Evolutionary conservation across 1,284 basidiomycete species (phyloP).

Genomic region (Spongispora temasekensis): DNA sequence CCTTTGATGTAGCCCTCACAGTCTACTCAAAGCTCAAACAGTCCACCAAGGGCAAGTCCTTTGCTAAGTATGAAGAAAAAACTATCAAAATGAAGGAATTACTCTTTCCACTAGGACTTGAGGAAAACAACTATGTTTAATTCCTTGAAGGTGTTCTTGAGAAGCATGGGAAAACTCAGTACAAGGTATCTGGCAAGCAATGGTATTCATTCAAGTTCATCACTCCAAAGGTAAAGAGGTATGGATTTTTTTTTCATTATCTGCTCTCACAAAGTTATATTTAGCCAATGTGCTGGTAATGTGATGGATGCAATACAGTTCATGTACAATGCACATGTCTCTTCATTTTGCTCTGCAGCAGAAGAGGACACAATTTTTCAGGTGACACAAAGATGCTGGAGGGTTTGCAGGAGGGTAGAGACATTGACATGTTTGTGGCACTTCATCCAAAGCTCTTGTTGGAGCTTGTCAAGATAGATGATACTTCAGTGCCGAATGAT

Average conservation of each 20-base stretch:
- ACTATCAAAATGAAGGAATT: slow-evolving; percentile 5
- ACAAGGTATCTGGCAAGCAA: background rate
- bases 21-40: slow-evolving; percentile 4
- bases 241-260: background rate
- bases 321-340: no score
- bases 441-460: no score
- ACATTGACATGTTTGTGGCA: no score
- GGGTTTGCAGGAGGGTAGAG: no score
- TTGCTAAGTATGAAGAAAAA: background rate
- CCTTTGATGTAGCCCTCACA: slow-evolving; percentile 3
- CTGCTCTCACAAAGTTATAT: background rate
- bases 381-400: no score
- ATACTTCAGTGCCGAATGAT: no score
- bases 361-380: no score
- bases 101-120: background rate
- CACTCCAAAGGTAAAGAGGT: background rate
- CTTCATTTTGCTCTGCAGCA: no score
- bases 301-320: no score
- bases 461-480: no score
- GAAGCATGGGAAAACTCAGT: slow-evolving; percentile 7
- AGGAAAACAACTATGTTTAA: slow-evolving; percentile 2
- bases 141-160: slow-evolving; percentile 9
- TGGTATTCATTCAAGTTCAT: slow-evolving; percentile 1
- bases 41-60: background rate
- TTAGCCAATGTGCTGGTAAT: no score